Conservation (phyloP, 768 basidiomycete species). For the Dacryopinax spathularia region DNA sequence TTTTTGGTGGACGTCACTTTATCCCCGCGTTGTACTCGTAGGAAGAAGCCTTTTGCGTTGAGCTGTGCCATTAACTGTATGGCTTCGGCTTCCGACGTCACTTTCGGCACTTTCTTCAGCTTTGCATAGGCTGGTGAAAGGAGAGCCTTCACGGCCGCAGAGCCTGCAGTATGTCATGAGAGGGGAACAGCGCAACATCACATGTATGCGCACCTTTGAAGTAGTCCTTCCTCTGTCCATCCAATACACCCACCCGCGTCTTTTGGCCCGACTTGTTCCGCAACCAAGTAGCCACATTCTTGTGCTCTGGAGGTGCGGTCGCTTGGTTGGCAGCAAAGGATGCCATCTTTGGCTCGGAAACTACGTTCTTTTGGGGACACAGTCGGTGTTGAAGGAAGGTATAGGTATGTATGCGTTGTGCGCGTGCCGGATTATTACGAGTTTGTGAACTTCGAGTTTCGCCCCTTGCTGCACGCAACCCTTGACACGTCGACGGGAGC, state of each 20-base stretch:
- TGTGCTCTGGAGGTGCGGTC: slow-evolving; percentile 64
- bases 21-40: slow-evolving; percentile 72
- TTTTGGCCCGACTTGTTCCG: slow-evolving; percentile 80
- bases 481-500: not conserved
- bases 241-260: slow-evolving; percentile 74
- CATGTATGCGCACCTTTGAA: slow-evolving; percentile 68
- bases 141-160: slow-evolving; percentile 81
- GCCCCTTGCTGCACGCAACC: not conserved
- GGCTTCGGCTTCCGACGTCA: slow-evolving; percentile 66
- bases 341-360: not conserved
- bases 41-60: slow-evolving; percentile 79
- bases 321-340: slow-evolving; percentile 34
- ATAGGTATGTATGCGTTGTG: not conserved
- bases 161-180: slow-evolving; percentile 39
- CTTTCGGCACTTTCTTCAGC: slow-evolving; percentile 55
- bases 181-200: not conserved
- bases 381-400: not conserved
- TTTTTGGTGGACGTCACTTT: slow-evolving; percentile 41
- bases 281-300: slow-evolving; percentile 73
- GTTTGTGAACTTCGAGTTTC: not conserved
- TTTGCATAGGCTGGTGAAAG: slow-evolving; percentile 87
- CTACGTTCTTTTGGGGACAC: not conserved
- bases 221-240: slow-evolving; percentile 91
- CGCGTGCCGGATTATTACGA: not conserved
- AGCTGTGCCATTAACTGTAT: slow-evolving; percentile 46